These are phyloP conservation scores for Chamaecrista fasciculata DNA, from an alignment of 306 rosid species.

Conservation along the genomic window DNA sequence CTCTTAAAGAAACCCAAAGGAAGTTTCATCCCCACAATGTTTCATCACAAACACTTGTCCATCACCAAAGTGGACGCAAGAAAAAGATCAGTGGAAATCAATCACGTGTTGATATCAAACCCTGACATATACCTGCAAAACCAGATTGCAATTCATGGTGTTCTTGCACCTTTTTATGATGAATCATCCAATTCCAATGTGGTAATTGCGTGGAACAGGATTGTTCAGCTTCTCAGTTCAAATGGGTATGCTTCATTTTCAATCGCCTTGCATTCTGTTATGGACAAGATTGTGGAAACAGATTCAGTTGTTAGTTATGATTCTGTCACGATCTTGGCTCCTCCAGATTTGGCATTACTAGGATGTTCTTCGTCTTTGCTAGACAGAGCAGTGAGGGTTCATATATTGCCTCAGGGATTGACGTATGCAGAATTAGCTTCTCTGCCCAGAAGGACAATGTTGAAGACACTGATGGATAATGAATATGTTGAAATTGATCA, in stretches of 20 bases:
- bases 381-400: constrained; percentile 60
- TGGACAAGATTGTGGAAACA: constrained; percentile 40
- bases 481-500: constrained; percentile 49
- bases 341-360: constrained; percentile 45
- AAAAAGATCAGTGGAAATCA: constrained; percentile 49
- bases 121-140: constrained; percentile 54
- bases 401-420: constrained; percentile 60
- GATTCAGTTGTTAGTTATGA: constrained; percentile 33
- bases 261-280: constrained; percentile 45
- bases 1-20: constrained; percentile 36
- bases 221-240: constrained; percentile 46
- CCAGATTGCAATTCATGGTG: constrained; percentile 58
- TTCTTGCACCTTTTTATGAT: constrained; percentile 55
- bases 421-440: constrained; percentile 41
- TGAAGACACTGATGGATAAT: constrained; percentile 47
- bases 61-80: constrained; percentile 38
- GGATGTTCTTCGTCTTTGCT: constrained; percentile 42
- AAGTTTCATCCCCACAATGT: constrained; percentile 42
- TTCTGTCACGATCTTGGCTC: constrained; percentile 63
- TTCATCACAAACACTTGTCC: constrained; percentile 30
- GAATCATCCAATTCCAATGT: no score
- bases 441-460: constrained; percentile 35
- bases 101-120: constrained; percentile 50
- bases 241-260: constrained; percentile 47
- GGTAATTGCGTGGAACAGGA: constrained; percentile 55